phyloP scores from a whole-genome alignment of 352 stramenopile species.

The Phytophthora palmivora region DNA sequence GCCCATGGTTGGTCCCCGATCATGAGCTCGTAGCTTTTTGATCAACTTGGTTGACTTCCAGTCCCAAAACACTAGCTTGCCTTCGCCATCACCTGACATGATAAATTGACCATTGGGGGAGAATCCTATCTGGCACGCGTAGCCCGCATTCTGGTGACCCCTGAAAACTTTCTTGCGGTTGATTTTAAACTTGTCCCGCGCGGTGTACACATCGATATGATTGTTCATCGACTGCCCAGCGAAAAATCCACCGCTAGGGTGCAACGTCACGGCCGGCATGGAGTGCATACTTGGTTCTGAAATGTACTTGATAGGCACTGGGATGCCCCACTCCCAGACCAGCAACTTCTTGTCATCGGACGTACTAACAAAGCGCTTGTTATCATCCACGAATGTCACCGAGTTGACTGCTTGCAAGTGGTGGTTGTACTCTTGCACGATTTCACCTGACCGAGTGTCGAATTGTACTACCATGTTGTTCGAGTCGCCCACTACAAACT shows the following conservation, averaged over 20 bases:
- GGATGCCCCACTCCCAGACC: constrained; percentile 97
- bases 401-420: constrained; percentile 98
- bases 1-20: constrained; percentile 95
- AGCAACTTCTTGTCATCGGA: constrained; percentile 99
- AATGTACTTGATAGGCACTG: constrained; percentile 99
- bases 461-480: constrained; percentile 98
- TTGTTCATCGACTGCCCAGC: constrained; percentile 98
- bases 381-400: constrained; percentile 98
- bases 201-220: constrained; percentile 97
- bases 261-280: constrained; percentile 96
- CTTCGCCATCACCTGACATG: constrained; percentile 96
- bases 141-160: constrained; percentile 95
- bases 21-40: constrained; percentile 91
- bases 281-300: constrained; percentile 98
- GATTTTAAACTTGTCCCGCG: constrained; percentile 95
- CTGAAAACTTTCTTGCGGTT: constrained; percentile 95
- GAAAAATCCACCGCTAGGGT: constrained; percentile 94
- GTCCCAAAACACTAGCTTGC: constrained; percentile 98
- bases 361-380: constrained; percentile 93
- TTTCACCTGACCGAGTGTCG: constrained; percentile 87
- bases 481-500: constrained; percentile 96
- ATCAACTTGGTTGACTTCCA: constrained; percentile 96
- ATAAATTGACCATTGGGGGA: constrained; percentile 96
- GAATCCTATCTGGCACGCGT: constrained; percentile 96
- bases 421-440: constrained; percentile 99